Evolutionary conservation across 257 asterid species (phyloP), one percentile per base, ranked within the genome.

Genomic region (Fraxinus quadrangulata): DNA sequence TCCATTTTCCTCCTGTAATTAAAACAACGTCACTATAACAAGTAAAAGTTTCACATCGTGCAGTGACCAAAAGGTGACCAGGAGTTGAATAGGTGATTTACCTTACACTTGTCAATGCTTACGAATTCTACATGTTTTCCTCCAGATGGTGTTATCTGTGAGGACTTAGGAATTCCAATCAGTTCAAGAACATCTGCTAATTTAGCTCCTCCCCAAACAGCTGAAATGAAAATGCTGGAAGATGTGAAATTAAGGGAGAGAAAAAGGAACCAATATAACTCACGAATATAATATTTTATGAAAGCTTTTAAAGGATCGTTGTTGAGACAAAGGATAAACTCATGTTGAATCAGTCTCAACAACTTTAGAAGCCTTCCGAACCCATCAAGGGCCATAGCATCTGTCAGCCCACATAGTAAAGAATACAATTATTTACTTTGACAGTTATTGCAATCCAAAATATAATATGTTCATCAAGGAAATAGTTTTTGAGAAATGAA

Each of bases 31-130:
- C 74, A 67, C 40, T 71, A 78, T 77, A 45, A 70, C 68, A 86
- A 70, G 54, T 71, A 76, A 71, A 14, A 51, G 63, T 75, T 74
- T 73, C 79, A 6, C 72, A 37, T 17, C 6, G 69, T 34, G 77
- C 31, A 0, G 65, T 63, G 75, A 51, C 42, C 73, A n/a, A 70
- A 59, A 16, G 81, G 30, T 13, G 75, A 74, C 6, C 19, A 56
- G 40, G 73, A 72, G 71, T 67, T 72, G 67, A 68, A 74, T 17
- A 73, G 31, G 59, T 1, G 34, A 77, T 70, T 83, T 83, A 93
- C 99, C 98, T 96, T 96, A 88, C 99, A 96, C 91, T 85, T 92
- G 82, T 96, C 98, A 76, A 96, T 85, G 97, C 99, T 96, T 72
- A 93, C 96, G 74, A 96, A 96, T 77, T 96, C 99, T 33, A 92